Percentiles rank a stretch among this genome's conserved stretches.
phyloP scores from a whole-genome alignment of 2,329 filamentous ascomycete genomes.

The Sphaerulina musiva region DNA sequence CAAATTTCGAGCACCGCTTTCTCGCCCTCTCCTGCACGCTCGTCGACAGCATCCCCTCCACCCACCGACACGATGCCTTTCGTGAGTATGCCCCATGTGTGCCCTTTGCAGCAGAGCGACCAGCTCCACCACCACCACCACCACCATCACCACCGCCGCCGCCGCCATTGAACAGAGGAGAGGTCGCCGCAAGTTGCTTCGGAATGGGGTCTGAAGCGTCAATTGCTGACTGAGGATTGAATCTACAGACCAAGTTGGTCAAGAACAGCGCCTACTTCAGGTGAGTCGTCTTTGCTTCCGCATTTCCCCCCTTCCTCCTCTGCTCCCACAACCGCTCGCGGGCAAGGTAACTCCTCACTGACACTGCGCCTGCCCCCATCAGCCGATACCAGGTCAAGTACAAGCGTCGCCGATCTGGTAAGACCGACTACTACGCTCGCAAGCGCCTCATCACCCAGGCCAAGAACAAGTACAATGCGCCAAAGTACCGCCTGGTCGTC shows the following conservation, averaged over 20 bases:
- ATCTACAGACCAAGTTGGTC: constrained; percentile 31
- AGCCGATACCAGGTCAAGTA: constrained; percentile 99
- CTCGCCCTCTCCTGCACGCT: not conserved
- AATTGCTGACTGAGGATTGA: constrained; percentile 96
- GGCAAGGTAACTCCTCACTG: constrained; percentile 92
- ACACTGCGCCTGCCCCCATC: constrained; percentile 42
- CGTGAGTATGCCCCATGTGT: constrained; percentile 23
- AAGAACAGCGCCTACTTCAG: constrained; percentile 12
- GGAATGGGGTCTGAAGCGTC: constrained; percentile 87
- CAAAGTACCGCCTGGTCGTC: constrained; percentile 99
- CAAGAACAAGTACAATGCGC: constrained; percentile 99
- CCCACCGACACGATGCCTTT: constrained; percentile 39
- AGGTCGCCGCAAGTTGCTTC: constrained; percentile 99
- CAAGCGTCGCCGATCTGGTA: constrained; percentile 89
- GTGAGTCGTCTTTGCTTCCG: not conserved
- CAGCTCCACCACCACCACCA: too few species aligned
- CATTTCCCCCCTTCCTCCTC: constrained; percentile 66
- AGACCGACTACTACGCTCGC: constrained; percentile 99
- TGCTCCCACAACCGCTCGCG: too few species aligned
- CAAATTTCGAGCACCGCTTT: not conserved
- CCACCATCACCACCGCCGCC: not conserved
- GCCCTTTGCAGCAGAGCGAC: too few species aligned
- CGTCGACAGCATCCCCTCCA: constrained; percentile 5
- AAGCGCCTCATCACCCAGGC: constrained; percentile 99
- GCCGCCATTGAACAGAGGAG: constrained; percentile 9